phyloP scores from a whole-genome alignment of 371 early-diverging fungal species.

The Funneliformis caledonium region DNA sequence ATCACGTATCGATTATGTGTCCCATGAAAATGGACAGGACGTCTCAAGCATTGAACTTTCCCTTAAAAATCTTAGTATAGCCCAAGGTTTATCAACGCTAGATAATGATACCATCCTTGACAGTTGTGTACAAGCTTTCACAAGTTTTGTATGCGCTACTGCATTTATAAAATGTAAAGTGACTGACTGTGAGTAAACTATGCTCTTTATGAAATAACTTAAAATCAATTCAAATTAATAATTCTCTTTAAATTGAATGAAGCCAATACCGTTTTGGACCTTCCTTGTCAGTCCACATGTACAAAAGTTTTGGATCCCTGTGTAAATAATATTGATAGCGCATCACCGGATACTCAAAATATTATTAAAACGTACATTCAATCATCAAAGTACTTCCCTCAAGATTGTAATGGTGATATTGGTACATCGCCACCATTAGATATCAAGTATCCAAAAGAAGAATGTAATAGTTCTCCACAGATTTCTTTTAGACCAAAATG shows the following conservation, averaged over 20 bases:
- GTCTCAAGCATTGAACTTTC: neutral
- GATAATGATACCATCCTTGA: neutral
- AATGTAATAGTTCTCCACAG: neutral
- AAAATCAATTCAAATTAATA: neutral
- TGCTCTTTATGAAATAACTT: neutral
- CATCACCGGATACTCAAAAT: neutral
- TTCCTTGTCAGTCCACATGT: slow-evolving; percentile 14
- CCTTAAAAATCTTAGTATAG: neutral
- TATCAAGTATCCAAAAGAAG: neutral
- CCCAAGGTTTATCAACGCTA: slow-evolving; percentile 15
- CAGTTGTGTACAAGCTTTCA: neutral
- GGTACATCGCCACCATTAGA: neutral
- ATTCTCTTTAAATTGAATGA: neutral
- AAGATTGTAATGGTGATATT: neutral
- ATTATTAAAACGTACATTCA: neutral
- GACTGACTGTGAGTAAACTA: neutral
- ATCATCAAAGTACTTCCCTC: neutral
- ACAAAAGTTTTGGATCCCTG: neutral
- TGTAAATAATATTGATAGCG: neutral
- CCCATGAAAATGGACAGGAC: neutral
- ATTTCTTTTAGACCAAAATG: neutral
- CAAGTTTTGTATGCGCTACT: slow-evolving; percentile 15
- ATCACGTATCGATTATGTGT: neutral
- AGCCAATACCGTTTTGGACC: neutral
- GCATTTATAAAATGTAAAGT: neutral